Base-by-base conservation (phyloP, 805 yeast genomes). In the Peterozyma toletana region DNA sequence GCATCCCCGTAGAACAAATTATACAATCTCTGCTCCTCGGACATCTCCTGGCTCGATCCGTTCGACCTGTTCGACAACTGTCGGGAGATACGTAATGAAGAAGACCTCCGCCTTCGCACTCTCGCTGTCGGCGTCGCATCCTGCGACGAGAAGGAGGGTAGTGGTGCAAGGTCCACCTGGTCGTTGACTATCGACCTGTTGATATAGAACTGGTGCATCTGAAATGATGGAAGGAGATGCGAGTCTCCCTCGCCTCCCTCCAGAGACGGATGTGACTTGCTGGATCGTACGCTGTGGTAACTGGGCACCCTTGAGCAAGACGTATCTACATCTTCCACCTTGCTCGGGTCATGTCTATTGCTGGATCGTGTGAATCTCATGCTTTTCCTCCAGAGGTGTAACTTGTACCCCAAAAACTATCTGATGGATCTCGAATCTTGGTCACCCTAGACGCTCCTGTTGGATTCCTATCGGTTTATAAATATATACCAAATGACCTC, bases 151-250 rank as follows among this genome's bases (percentile, higher is more conserved):
- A 43, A 39, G 14, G 48, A 42, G 21, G 41, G 43, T 16, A n/a
- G 30, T 11, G 29, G 30, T n/a, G 15, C 40, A 5, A 11, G 38
- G 13, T 44, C 37, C 11, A 36, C 40, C n/a, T 41, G 43, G 3
- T 10, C 42, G 33, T 42, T 46, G 3, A 47, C 39, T 37, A 47
- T 7, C 14, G 44, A 41, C 27, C 50, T 39, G 35, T 47, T 47
- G 30, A 47, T 41, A 30, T 43, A 47, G 27, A 43, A 44, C 38
- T 47, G 50, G 35, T 47, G 50, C 50, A 47, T 47, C 35, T 47
- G 50, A 31, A 47, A 47, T 11, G 45, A 40, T 29, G 50, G 50
- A 14, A 47, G 39, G 6, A 44, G 11, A 17, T 44, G 46, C 5
- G 27, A 42, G 17, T 40, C 36, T 10, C 17, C 16, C 7, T 21